Evolutionary conservation across 208 protist species (phyloP), one percentile per base, ranked within the genome.

Genomic region (Borovskyia barvae): DNA sequence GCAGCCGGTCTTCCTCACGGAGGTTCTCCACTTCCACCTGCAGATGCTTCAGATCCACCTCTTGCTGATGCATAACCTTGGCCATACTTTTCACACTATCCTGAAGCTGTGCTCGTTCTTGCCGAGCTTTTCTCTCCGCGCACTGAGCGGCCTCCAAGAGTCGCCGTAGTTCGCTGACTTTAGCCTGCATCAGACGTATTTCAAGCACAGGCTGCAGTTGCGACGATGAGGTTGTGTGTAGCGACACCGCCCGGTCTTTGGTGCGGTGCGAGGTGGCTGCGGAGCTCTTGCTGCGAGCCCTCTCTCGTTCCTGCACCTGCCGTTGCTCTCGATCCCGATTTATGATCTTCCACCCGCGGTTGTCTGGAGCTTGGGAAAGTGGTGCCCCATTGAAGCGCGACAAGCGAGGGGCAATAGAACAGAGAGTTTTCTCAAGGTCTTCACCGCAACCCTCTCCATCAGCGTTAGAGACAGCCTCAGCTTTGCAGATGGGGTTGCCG

Each of bases 361-460:
- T 87, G 42, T 65, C 70, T 19, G 62, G 45, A 0, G 73, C 75
- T 65, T 94, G 87, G n/a, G 87, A 87, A 11, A 91, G 79, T 17
- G 87, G 48, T 24, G 45, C 30, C 3, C 81, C 79, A 53, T 94
- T 77, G 29, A 94, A 58, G 29, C 49, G 58, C n/a, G 76, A 60
- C 17, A 94, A 63, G 26, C 72, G 72, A 36, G 85, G 85, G n/a
- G n/a, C n/a, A n/a, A n/a, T n/a, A 47, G 29, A 12, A 30, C 2
- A 11, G 11, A 11, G 2, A 47, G 2, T 9, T 12, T 47, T 8
- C 2, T 47, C 1, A 47, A 25, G 24, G 29, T 12, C 2, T 9
- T 17, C 42, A 47, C 24, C 42, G 25, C 42, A 47, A 22, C 9
- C 25, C 24, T 8, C 12, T 22, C 15, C 42, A 11, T 46, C 35